These are phyloP conservation scores for Linnemannia schmuckeri DNA, from an alignment of 192 early-diverging fungal genomes.

Conservation along the genomic window DNA sequence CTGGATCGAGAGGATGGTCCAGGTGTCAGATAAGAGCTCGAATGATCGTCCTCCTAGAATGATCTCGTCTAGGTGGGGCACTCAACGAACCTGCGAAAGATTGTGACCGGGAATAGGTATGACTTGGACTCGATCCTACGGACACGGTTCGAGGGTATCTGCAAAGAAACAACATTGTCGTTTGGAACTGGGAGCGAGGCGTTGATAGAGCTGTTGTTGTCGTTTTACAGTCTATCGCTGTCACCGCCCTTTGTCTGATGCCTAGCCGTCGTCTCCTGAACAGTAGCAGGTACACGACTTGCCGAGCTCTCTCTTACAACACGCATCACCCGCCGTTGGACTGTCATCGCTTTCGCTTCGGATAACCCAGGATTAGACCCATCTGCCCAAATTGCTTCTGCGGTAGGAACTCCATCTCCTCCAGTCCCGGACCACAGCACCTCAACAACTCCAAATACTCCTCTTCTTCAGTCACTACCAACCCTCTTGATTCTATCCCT, in stretches of 20 bases:
- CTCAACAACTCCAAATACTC: background rate
- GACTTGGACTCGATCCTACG: background rate
- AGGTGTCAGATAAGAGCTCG: background rate
- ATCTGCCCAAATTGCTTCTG: background rate
- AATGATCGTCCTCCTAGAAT: background rate
- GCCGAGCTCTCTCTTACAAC: background rate
- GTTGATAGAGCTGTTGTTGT: background rate
- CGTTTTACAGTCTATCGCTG: background rate
- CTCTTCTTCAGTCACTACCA: background rate
- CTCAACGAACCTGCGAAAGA: background rate
- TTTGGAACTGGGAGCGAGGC: too few species aligned
- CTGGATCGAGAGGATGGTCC: background rate
- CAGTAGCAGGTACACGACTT: background rate
- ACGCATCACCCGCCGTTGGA: background rate
- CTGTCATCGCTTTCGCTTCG: background rate
- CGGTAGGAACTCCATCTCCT: background rate
- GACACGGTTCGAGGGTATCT: background rate
- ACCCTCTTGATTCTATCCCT: too few species aligned
- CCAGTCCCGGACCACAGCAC: background rate
- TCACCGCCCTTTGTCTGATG: too few species aligned
- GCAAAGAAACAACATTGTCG: too few species aligned
- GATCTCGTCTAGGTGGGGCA: background rate
- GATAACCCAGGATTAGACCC: background rate
- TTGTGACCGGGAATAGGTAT: background rate
- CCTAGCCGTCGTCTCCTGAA: background rate